These are phyloP conservation scores for Coniochaeta sp. DNA, from an alignment of 2,329 filamentous ascomycete genomes.

Conservation along the genomic window DNA sequence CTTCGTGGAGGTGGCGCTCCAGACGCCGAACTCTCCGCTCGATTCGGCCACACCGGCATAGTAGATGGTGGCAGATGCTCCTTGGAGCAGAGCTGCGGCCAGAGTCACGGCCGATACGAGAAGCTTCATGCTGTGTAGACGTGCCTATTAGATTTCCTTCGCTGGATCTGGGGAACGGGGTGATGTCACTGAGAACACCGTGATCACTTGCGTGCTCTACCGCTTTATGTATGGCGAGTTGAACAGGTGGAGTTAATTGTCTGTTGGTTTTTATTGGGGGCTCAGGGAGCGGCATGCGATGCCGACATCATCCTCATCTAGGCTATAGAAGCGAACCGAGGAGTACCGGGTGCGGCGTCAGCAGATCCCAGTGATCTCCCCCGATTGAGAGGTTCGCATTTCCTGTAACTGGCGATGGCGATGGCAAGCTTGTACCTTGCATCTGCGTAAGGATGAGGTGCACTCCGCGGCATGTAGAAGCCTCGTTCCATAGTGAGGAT, in stretches of 20 bases:
- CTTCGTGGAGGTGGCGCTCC: constrained; percentile 23
- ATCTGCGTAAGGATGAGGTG: too few species aligned
- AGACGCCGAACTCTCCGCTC: constrained; percentile 39
- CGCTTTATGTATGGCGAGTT: not conserved
- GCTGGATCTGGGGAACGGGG: not conserved
- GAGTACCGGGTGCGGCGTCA: not conserved
- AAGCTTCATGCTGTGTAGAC: constrained; percentile 16
- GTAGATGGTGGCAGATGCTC: constrained; percentile 34
- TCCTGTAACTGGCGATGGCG: not conserved
- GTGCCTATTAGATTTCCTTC: not conserved
- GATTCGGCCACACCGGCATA: constrained; percentile 41
- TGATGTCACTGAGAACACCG: not conserved
- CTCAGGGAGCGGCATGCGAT: not conserved
- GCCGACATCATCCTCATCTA: not conserved
- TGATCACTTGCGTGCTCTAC: not conserved
- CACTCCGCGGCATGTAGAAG: not conserved
- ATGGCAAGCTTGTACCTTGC: not conserved
- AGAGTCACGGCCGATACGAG: constrained; percentile 8
- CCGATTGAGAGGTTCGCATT: not conserved
- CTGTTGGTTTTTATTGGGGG: not conserved
- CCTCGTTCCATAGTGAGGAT: not conserved
- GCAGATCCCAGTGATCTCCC: not conserved
- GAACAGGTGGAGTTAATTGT: not conserved
- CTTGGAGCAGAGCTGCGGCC: constrained; percentile 12
- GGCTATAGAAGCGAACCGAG: not conserved